A percentile compares a stretch with the other conserved stretches of the same genome.
phyloP scores from a whole-genome alignment of 1,139 yeast species.

The Hemisphaericaspora xylanilytica region DNA sequence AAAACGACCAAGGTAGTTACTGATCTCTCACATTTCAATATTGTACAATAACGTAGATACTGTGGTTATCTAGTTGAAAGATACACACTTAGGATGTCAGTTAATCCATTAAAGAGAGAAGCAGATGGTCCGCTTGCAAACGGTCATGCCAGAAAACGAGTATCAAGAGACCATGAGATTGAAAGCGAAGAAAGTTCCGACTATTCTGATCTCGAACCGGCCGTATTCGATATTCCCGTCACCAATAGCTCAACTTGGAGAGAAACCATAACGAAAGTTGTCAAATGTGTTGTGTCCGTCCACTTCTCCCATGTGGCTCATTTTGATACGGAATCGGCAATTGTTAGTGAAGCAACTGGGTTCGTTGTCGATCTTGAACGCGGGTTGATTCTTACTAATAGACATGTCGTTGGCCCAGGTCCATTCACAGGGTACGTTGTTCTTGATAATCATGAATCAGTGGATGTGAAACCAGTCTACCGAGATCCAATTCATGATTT shows the following conservation, averaged over 20 bases:
- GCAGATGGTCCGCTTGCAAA: slow-evolving; percentile 14
- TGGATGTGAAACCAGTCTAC: slow-evolving; percentile 77
- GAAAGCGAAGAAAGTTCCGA: slow-evolving; percentile 18
- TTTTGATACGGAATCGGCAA: slow-evolving; percentile 81
- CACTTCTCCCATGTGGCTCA: slow-evolving; percentile 85
- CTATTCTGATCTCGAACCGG: slow-evolving; percentile 12
- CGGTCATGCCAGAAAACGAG: slow-evolving; percentile 12
- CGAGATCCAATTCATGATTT: slow-evolving; percentile 88
- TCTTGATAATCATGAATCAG: slow-evolving; percentile 93
- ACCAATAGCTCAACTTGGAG: slow-evolving; percentile 55
- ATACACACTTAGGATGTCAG: slow-evolving; percentile 11
- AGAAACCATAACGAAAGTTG: slow-evolving; percentile 75
- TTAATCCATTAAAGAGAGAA: slow-evolving; percentile 17
- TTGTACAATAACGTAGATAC: no score
- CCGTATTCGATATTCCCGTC: slow-evolving; percentile 16
- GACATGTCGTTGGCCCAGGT: slow-evolving; percentile 95
- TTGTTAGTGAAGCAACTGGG: slow-evolving; percentile 90
- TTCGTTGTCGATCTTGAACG: slow-evolving; percentile 83
- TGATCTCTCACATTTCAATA: no score
- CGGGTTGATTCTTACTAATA: slow-evolving; percentile 84
- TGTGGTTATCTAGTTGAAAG: no score
- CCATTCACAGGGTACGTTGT: slow-evolving; percentile 90
- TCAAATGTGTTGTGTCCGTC: slow-evolving; percentile 82
- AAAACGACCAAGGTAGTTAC: no score
- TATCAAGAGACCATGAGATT: neutral